Evolutionary conservation across 495 filamentous ascomycete species (phyloP).

Genomic region (Penicillium bialowiezense): DNA sequence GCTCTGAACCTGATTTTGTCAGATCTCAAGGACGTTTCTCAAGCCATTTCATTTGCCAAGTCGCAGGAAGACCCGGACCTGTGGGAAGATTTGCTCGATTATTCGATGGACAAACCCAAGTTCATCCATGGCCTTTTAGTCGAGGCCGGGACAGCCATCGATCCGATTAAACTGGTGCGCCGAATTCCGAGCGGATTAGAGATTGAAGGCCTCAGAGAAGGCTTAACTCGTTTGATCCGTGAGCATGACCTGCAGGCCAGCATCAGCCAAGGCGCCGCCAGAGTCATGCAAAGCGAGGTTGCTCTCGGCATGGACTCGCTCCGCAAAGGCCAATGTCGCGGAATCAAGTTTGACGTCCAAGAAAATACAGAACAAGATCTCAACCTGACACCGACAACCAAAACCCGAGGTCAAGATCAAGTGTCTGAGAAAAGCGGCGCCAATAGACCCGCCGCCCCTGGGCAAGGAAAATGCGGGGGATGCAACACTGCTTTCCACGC

Average conservation of each 20-base stretch:
- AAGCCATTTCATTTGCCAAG: constrained; percentile 92
- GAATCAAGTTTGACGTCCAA: constrained; percentile 82
- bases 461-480: constrained; percentile 49
- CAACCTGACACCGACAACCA: constrained; percentile 39
- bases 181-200: constrained; percentile 89
- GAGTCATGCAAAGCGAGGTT: constrained; percentile 84
- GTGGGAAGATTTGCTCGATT: constrained; percentile 92
- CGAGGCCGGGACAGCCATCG: constrained; percentile 87
- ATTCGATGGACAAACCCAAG: constrained; percentile 91
- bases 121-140: constrained; percentile 93
- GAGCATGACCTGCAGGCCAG: constrained; percentile 91
- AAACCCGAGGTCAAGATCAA: constrained; percentile 22
- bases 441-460: constrained; percentile 20
- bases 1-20: constrained; percentile 91
- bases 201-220: constrained; percentile 83
- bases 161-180: constrained; percentile 83
- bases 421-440: constrained; percentile 14
- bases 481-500: constrained; percentile 58
- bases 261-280: constrained; percentile 85
- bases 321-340: constrained; percentile 71
- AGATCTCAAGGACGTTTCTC: constrained; percentile 78
- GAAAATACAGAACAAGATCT: constrained; percentile 27
- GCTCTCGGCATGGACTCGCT: constrained; percentile 75
- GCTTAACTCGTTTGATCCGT: constrained; percentile 78
- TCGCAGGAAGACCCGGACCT: constrained; percentile 85